Evolutionary conservation across 163 green algal species (phyloP), one percentile per base, ranked within the genome.

Genomic region (Volvox carteri): DNA sequence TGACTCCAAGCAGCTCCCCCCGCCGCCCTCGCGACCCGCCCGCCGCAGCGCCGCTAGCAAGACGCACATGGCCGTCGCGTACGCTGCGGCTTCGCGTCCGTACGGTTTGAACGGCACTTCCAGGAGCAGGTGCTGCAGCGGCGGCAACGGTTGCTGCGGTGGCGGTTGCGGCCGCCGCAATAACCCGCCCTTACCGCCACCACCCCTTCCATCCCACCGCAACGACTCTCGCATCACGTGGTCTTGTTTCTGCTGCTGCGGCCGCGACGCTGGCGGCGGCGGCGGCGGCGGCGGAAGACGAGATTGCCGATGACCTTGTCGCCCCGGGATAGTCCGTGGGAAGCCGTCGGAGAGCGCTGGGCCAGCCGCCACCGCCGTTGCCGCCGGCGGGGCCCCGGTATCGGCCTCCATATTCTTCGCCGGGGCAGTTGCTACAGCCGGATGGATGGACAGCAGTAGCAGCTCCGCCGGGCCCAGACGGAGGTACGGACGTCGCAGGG

Each of bases 371-470:
- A 23, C 54, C 54, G 16, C 28, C 62, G 62, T 73, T 33, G 62
- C 62, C 62, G 14, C 16, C 7, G 62, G 23, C 62, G 16, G 14
- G 3, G 62, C 2, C 28, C 16, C 1, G 8, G 62, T 6, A 14
- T 37, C 25, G 28, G 62, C 16, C n/a, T 11, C 62, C 62, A 8
- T 7, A 41, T 8, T 39, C 16, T 37, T 11, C 62, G 23, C 62
- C n/a, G 62, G 2, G 21, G 8, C 28, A 39, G 14, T 4, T 11
- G 42, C 41, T 33, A 79, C 72, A 39, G 72, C 41, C 72, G 81
- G 81, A 35, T 88, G 81, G 25, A 88, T 88, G 65, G 67, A 72
- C 21, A 88, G 81, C 35, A 88, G 67, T 35, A 88, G 65, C 81
- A 88, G 33, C 67, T 80, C 81, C 48, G 81, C 67, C 2, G 81